Evolutionary conservation across 2,329 filamentous ascomycete species (phyloP).

Genomic region (Emericellopsis atlantica): DNA sequence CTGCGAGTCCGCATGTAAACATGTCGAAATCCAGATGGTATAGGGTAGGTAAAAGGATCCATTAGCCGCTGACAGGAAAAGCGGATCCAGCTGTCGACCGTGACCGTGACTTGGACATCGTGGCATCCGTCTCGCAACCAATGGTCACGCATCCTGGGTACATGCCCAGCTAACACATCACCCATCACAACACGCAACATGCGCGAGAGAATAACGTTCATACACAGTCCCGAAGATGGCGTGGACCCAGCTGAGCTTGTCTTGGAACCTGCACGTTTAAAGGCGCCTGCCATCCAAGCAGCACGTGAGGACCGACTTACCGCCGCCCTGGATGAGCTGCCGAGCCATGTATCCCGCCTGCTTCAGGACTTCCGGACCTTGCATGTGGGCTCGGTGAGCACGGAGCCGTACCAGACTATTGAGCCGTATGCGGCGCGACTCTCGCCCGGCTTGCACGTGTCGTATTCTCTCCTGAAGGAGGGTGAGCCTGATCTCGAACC

Average conservation of each 20-base stretch:
- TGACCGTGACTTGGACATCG: no score
- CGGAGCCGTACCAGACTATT: slow-evolving; percentile 40
- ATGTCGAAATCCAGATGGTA: no score
- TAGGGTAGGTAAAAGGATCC: no score
- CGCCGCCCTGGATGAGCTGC: slow-evolving; percentile 60
- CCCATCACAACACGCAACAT: slow-evolving; percentile 26
- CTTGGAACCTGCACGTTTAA: slow-evolving; percentile 42
- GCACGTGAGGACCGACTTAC: slow-evolving; percentile 73
- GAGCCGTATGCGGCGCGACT: slow-evolving; percentile 64
- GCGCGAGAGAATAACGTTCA: slow-evolving; percentile 70
- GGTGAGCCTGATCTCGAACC: slow-evolving; percentile 4
- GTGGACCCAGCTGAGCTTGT: slow-evolving; percentile 53
- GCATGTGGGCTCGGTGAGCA: slow-evolving; percentile 67
- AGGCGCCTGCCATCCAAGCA: slow-evolving; percentile 43
- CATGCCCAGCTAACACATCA: no score
- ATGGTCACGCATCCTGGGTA: no score
- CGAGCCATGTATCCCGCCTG: slow-evolving; percentile 48
- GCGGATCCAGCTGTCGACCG: no score
- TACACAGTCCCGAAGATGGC: slow-evolving; percentile 50
- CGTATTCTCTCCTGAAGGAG: slow-evolving; percentile 31
- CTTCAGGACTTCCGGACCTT: slow-evolving; percentile 57
- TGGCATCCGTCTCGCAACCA: no score
- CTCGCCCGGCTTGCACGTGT: slow-evolving; percentile 67
- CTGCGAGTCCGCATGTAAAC: no score
- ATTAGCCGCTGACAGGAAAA: no score